Base-by-base conservation (phyloP, 208 protist genomes). In the Leishmania lainsoni region DNA sequence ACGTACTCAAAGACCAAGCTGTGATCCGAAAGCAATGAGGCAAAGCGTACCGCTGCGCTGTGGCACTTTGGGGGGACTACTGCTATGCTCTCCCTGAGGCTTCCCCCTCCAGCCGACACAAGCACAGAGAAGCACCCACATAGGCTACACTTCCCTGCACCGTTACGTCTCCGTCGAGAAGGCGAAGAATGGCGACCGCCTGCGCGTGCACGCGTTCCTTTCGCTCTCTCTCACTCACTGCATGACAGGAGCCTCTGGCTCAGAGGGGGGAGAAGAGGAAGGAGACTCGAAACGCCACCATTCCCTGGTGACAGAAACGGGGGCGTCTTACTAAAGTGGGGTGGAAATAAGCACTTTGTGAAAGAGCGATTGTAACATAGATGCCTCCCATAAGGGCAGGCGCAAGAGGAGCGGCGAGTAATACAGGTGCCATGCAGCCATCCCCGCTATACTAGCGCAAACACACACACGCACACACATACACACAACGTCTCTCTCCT, bases 1-100 rank as follows among this genome's bases (percentile, higher is more conserved):
- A 81, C 52, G n/a, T 76, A 26, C 66, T 59, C 16, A 79, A 59
- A 61, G 82, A 80, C 49, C 73, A 81, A 0, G 61, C 79, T 58
- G 74, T 6, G 8, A 59, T 22, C n/a, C 63, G 58, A 22, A 68
- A 77, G 68, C 45, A 26, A n/a, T 78, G 29, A n/a, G n/a, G 39
- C n/a, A 5, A 49, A n/a, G 39, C 52, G 29, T 17, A 71, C 66
- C 35, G 35, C 52, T 56, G 49, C 26, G 29, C 22, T 10, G 17
- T 14, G n/a, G 29, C 52, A 58, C 4, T 1, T 29, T 39, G 61
- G 6, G 22, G 3, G 32, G 35, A 69, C 39, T 65, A 39, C 39
- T 78, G 14, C 58, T 58, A 20, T 39, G 70, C 56, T 78, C 59
- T 45, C n/a, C 59, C n/a, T 29, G 26, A 42, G 16, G 22, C 42